phyloP scores from a whole-genome alignment of 2,329 filamentous ascomycete genomes.

The Arachnomyces sp. region DNA sequence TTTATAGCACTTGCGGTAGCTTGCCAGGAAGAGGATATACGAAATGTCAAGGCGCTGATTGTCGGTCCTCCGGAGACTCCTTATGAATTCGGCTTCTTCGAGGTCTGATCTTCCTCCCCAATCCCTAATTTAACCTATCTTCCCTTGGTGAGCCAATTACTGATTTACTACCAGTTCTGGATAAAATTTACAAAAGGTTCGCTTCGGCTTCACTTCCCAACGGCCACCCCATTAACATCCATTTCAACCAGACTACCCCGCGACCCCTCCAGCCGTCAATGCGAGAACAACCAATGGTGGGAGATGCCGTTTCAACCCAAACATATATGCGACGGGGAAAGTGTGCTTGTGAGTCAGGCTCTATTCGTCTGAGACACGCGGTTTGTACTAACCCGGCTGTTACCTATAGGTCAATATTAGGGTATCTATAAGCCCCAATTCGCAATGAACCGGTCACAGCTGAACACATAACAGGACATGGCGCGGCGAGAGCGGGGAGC shows the following conservation, averaged over 20 bases:
- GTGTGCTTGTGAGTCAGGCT: constrained; percentile 69
- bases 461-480: constrained; percentile 61
- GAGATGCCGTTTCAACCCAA: constrained; percentile 86
- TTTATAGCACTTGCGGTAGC: constrained; percentile 71
- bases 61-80: constrained; percentile 89
- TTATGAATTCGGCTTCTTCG: constrained; percentile 96
- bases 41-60: constrained; percentile 78
- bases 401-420: constrained; percentile 66
- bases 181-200: constrained; percentile 70
- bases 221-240: background rate
- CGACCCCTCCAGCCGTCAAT: constrained; percentile 51
- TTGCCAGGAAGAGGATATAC: constrained; percentile 80
- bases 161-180: constrained; percentile 50
- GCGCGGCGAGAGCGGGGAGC: constrained; percentile 80
- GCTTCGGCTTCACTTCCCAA: constrained; percentile 41
- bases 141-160: constrained; percentile 3
- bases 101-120: constrained; percentile 54
- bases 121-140: constrained; percentile 4
- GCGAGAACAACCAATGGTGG: constrained; percentile 84
- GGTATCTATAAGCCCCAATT: constrained; percentile 45
- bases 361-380: background rate
- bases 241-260: constrained; percentile 66
- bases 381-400: constrained; percentile 12
- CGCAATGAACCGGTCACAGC: background rate
- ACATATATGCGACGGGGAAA: constrained; percentile 86